phyloP scores from a whole-genome alignment of 2,329 filamentous ascomycete species.

The Nemania diffusa region DNA sequence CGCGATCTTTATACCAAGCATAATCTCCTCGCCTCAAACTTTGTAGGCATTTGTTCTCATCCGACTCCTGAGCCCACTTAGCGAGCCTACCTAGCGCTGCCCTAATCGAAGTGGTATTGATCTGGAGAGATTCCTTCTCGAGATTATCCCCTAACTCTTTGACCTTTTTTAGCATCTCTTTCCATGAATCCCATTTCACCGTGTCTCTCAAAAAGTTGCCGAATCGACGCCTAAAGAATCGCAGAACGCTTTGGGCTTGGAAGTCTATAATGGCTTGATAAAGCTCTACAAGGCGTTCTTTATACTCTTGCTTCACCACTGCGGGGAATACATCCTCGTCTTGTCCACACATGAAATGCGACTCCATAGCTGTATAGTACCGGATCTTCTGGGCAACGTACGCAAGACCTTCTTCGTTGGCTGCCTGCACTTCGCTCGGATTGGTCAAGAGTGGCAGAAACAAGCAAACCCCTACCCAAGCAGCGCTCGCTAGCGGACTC shows the following conservation, averaged over 20 bases:
- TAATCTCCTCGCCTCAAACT: background rate
- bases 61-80: background rate
- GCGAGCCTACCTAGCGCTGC: background rate
- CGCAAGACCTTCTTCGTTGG: constrained; percentile 8
- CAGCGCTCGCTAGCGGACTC: constrained; percentile 2
- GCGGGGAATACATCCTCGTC: background rate
- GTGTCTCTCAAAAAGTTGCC: background rate
- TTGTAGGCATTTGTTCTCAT: background rate
- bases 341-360: background rate
- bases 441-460: constrained; percentile 15
- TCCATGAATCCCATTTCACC: constrained; percentile 11
- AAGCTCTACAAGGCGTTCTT: constrained; percentile 1
- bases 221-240: constrained; percentile 11
- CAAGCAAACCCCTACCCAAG: constrained; percentile 7
- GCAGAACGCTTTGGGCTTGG: constrained; percentile 2
- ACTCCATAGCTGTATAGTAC: constrained; percentile 9
- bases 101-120: background rate
- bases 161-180: constrained; percentile 3
- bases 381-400: constrained; percentile 9
- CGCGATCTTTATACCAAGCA: constrained; percentile 7
- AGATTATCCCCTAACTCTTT: constrained; percentile 6
- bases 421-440: constrained; percentile 1
- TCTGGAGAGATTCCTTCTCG: background rate
- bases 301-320: background rate
- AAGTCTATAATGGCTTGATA: constrained; percentile 12